phyloP scores from a whole-genome alignment of 768 basidiomycete species.

The Macrocybe gigantea region DNA sequence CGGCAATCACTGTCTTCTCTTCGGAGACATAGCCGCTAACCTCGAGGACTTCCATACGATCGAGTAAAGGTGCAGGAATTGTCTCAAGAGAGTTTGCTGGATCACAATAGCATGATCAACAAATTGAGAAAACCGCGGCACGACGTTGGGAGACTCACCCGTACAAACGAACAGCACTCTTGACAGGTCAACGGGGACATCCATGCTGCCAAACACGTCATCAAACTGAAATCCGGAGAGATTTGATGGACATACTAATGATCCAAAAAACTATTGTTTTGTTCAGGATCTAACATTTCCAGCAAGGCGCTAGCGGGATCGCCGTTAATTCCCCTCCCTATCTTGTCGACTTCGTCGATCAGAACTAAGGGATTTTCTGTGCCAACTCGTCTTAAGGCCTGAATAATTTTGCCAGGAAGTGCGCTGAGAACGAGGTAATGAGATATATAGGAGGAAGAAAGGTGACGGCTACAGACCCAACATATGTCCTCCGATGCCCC shows the following conservation, averaged over 20 bases:
- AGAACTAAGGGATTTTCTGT: constrained; percentile 92
- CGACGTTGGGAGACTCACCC: constrained; percentile 4
- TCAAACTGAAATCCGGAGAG: constrained; percentile 3
- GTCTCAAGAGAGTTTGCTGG: constrained; percentile 85
- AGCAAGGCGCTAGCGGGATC: constrained; percentile 88
- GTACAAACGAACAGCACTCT: constrained; percentile 98
- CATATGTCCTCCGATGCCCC: constrained; percentile 96
- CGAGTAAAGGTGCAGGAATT: constrained; percentile 88
- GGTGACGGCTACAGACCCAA: constrained; percentile 50
- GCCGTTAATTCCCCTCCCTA: constrained; percentile 85
- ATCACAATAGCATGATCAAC: background rate
- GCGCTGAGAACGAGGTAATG: constrained; percentile 40
- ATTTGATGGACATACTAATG: constrained; percentile 68
- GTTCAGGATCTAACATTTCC: constrained; percentile 94
- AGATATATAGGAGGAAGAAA: no score
- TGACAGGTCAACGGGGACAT: constrained; percentile 94
- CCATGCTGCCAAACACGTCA: constrained; percentile 55
- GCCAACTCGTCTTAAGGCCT: constrained; percentile 87
- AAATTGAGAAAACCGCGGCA: background rate
- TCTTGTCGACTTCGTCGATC: constrained; percentile 96
- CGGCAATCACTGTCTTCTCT: constrained; percentile 86
- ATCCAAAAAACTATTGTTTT: constrained; percentile 91
- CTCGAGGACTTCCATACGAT: constrained; percentile 96
- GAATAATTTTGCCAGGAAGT: constrained; percentile 91
- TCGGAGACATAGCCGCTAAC: constrained; percentile 93